Evolutionary conservation across 257 asterid genomes (phyloP), one percentile per base, ranked within the genome.

Genomic region (Nicotiana obtusifolia): DNA sequence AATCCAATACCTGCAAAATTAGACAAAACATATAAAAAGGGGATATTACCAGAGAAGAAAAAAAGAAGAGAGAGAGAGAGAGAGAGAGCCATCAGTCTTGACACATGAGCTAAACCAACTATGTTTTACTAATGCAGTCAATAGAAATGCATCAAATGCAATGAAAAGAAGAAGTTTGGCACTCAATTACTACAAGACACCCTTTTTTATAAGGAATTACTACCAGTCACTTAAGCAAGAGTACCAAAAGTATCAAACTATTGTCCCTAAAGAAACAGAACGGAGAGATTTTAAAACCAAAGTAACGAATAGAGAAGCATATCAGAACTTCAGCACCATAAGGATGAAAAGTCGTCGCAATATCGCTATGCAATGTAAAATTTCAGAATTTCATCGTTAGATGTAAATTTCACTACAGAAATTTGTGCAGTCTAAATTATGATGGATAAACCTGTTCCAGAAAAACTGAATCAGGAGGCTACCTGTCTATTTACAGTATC

Each of bases 401-500:
- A 41, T 73, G 37, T 75, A 49, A 13, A 15, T 49, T 16, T 59
- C 80, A 49, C 9, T 49, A 15, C 26, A 75, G 62, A 15, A 33
- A 22, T 15, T 8, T 4, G 26, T 49, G 80, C 80, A 49, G 64
- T 15, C 28, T 75, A 59, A 75, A 15, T 26, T 49, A 75, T 7
- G 26, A 75, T 49, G 26, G 64, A 75, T 75, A 49, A 49, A 80
- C 52, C 37, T 30, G 56, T 49, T 30, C 7, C 5, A 13, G n/a
- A 59, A 35, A 64, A 75, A 82, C 71, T 53, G 59, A 80, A 78
- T 62, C 35, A 14, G 73, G n/a, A 77, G 33, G 80, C 75, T 41
- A 95, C 99, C 99, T 94, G 99, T 84, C 99, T 90, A 85, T 94
- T 94, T 76, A 94, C 98, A 53, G 98, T 94, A 57, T 96, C 98